These are phyloP conservation scores for Fusarium heterosporum DNA, from an alignment of 2,329 filamentous ascomycete genomes.

Conservation along the genomic window DNA sequence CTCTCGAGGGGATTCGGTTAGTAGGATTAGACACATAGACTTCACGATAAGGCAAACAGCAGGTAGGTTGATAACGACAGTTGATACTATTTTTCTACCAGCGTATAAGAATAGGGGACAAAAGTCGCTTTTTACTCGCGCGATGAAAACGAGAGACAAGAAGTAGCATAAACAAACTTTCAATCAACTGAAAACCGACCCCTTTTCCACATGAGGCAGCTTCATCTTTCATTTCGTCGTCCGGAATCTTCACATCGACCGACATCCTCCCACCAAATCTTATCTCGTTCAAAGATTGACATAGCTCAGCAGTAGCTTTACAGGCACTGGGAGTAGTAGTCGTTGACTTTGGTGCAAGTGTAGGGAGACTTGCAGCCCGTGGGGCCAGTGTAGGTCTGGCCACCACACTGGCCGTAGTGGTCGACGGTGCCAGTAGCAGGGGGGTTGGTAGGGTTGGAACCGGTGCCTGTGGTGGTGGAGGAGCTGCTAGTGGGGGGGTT, in stretches of 20 bases:
- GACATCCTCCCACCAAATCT: not conserved
- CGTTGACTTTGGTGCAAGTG: conserved; percentile 54
- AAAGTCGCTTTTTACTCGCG: conserved; percentile 25
- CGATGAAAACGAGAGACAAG: conserved; percentile 30
- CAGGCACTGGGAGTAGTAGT: conserved; percentile 57
- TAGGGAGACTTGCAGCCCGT: conserved; percentile 51
- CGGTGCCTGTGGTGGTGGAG: not conserved
- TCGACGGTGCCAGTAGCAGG: conserved; percentile 31
- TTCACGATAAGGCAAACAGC: not conserved
- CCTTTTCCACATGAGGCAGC: conserved; percentile 6
- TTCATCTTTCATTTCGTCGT: conserved; percentile 1
- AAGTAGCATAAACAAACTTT: conserved; percentile 14
- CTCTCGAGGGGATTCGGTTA: not conserved
- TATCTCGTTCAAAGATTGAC: not conserved
- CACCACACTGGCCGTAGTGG: conserved; percentile 55
- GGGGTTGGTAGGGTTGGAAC: conserved; percentile 1
- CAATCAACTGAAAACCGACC: conserved; percentile 12
- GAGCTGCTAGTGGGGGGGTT: conserved; percentile 21
- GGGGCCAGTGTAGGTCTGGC: conserved; percentile 51
- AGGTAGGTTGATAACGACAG: conserved; percentile 33
- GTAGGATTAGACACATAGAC: not conserved
- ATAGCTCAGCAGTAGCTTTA: conserved; percentile 37
- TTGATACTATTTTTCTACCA: conserved; percentile 26
- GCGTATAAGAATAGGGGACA: conserved; percentile 27
- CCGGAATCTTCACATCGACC: not conserved